Evolutionary conservation across 306 rosid species (phyloP).

Genomic region (Casuarina glauca): DNA sequence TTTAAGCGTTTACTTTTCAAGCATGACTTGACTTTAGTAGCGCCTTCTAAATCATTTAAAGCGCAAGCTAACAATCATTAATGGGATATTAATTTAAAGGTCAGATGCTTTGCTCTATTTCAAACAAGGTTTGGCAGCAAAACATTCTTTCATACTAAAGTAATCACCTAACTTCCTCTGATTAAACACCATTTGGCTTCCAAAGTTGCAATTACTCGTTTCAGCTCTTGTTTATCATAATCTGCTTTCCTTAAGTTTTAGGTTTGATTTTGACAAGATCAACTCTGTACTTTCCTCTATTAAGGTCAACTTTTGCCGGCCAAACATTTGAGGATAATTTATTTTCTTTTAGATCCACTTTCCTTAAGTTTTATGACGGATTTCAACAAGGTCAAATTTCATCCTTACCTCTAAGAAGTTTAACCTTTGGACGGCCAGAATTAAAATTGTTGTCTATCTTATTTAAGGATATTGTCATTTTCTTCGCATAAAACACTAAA

Average conservation of each 20-base stretch:
- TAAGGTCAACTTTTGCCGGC: not conserved
- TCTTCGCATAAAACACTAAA: too few species aligned
- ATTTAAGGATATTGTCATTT: too few species aligned
- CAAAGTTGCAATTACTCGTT: not conserved
- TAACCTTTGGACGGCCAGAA: too few species aligned
- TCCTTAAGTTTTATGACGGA: too few species aligned
- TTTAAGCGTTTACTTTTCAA: constrained; percentile 4
- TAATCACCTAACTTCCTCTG: not conserved
- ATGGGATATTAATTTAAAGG: not conserved
- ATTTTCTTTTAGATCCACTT: too few species aligned
- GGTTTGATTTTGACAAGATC: constrained; percentile 19
- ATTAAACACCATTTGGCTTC: not conserved
- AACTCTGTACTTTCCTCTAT: not conserved
- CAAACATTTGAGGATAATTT: not conserved
- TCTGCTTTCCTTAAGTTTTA: constrained; percentile 6
- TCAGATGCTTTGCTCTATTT: constrained; percentile 23
- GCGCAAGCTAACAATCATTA: not conserved
- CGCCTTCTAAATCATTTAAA: constrained; percentile 5
- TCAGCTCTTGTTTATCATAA: constrained; percentile 3
- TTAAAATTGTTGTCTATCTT: too few species aligned
- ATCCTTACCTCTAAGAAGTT: too few species aligned
- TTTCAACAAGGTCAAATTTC: too few species aligned
- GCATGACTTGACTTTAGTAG: constrained; percentile 35
- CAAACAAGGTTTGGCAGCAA: constrained; percentile 3
- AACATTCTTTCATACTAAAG: not conserved